These are phyloP conservation scores for Cytospora paraplurivora DNA, from an alignment of 2,329 filamentous ascomycete genomes.

Conservation along the genomic window DNA sequence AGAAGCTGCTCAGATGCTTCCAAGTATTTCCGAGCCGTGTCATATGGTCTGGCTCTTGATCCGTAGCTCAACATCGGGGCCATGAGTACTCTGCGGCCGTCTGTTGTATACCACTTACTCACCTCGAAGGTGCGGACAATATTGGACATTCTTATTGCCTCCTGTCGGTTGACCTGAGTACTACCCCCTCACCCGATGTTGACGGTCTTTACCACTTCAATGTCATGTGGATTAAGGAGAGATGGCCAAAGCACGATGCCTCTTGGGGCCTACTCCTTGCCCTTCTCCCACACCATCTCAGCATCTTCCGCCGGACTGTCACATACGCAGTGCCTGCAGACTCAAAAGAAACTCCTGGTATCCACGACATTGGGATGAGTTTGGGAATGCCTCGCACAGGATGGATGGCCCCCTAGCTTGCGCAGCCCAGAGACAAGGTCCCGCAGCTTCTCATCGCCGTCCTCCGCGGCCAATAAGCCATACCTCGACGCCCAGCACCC, in stretches of 20 bases:
- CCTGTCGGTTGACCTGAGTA: too few relatives aligned
- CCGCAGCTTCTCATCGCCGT: slow-evolving; percentile 12
- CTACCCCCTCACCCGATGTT: too few relatives aligned
- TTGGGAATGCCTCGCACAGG: neutral
- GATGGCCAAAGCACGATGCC: too few relatives aligned
- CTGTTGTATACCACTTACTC: neutral
- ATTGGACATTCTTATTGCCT: too few relatives aligned
- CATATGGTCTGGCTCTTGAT: neutral
- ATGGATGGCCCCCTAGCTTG: slow-evolving; percentile 18
- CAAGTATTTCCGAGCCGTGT: neutral
- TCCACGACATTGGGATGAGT: neutral
- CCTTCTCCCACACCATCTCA: neutral
- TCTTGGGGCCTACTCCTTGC: too few relatives aligned
- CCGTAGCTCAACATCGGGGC: too few relatives aligned
- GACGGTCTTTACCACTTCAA: too few relatives aligned
- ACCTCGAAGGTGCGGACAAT: neutral
- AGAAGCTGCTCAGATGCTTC: neutral
- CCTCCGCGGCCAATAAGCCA: slow-evolving; percentile 75
- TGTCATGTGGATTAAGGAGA: too few relatives aligned
- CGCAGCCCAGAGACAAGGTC: neutral
- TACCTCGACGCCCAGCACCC: slow-evolving; percentile 85
- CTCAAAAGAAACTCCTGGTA: neutral
- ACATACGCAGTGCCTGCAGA: neutral
- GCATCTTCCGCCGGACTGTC: neutral
- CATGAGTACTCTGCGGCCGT: neutral